Evolutionary conservation across 2,329 filamentous ascomycete species (phyloP), one percentile per base, ranked within the genome.

Genomic region (Diaporthe longicolla): DNA sequence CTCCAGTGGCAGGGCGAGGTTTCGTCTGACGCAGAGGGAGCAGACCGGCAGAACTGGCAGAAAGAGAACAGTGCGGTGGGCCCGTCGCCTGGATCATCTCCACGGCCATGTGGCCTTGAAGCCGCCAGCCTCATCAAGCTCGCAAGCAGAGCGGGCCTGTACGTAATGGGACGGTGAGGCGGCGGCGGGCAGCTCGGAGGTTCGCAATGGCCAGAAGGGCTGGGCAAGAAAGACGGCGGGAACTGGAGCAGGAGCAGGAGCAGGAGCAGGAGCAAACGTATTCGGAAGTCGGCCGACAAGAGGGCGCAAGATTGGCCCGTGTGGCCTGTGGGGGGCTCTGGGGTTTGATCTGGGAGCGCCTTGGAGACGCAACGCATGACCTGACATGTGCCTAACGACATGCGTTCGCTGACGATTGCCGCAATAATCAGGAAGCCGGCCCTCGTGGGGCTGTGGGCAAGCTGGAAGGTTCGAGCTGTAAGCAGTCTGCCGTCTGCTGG

Each of bases 121-220:
- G 15, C n/a, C 48, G 48, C 48, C 45, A 68, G 63, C 63, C 63
- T 68, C 63, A 54, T 54, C 48, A 19, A 68, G 63, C 63, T 21
- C 55, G 37, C 73, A n/a, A 50, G 52, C 52, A 40, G 69, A 66
- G 69, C 68, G 69, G 73, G 73, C 61, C 73, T 50, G 73, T 74
- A 74, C 73, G 73, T 74, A 74, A 74, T 71, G 45, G 15, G 63
- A 68, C 63, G 63, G 63, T 68, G 63, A 54, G 32, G 45, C 45
- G 48, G 13, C 43, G 32, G 48, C 63, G 63, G 63, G 32, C 63
- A 54, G 48, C 63, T 68, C 63, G 63, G 63, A 68, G 63, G 63
- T 57, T 70, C 66, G 52, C 66, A 70, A 26, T 43, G 66, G 10
- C 24, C 40, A 26, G 29, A 19, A 37, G 37, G 37, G 37, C 37